phyloP scores from a whole-genome alignment of 208 protist genomes.

The Novymonas esmeraldas region DNA sequence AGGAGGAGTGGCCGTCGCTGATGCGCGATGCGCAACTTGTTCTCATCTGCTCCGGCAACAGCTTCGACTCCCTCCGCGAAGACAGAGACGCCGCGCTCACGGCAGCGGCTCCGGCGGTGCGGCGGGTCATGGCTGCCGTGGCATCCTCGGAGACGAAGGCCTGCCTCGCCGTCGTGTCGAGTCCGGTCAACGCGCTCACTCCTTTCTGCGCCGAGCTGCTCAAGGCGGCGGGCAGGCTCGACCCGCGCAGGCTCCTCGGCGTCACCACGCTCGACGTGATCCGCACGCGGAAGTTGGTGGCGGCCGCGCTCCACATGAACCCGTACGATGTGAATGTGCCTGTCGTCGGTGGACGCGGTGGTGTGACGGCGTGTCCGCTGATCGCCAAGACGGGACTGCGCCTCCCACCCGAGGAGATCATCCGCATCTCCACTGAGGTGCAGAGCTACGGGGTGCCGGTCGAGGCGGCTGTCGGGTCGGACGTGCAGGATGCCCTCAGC shows the following conservation, averaged over 20 bases:
- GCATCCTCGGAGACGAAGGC: conserved; percentile 76
- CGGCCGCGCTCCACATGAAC: conserved; percentile 63
- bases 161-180: conserved; percentile 87
- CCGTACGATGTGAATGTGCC: conserved; percentile 84
- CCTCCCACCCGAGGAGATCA: conserved; percentile 55
- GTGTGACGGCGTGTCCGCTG: conserved; percentile 90
- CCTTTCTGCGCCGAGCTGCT: conserved; percentile 92
- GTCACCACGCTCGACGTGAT: conserved; percentile 94
- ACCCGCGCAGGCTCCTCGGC: conserved; percentile 89
- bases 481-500: conserved; percentile 26
- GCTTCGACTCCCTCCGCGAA: conserved; percentile 89
- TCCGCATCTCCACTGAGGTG: conserved; percentile 49
- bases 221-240: conserved; percentile 67
- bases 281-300: conserved; percentile 67
- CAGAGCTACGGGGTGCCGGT: conserved; percentile 61
- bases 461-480: conserved; percentile 14
- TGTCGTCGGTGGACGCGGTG: conserved; percentile 95
- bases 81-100: conserved; percentile 90
- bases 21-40: conserved; percentile 84
- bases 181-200: conserved; percentile 94
- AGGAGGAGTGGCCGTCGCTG: conserved; percentile 56
- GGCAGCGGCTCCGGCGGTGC: conserved; percentile 75
- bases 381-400: conserved; percentile 83
- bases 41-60: conserved; percentile 88
- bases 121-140: conserved; percentile 69